A percentile compares a stretch with the other conserved stretches of the same genome.
phyloP scores from a whole-genome alignment of 208 protist species.

The Wallacemonas rigidus region DNA sequence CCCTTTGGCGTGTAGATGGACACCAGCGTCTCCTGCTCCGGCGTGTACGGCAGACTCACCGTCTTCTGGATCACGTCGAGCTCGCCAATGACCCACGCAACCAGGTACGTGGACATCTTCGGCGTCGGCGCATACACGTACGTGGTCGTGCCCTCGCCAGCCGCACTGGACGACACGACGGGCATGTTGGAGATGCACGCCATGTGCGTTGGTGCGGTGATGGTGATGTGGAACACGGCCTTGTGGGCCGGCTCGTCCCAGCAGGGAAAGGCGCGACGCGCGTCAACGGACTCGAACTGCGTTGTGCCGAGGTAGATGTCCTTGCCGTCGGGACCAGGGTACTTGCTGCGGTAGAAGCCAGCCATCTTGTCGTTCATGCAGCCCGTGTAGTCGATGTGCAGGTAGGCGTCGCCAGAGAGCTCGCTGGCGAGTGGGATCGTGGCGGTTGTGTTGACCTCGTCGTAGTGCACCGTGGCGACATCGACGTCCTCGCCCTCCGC shows the following conservation, averaged over 20 bases:
- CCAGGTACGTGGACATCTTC: slow-evolving; percentile 96
- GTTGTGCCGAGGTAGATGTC: slow-evolving; percentile 76
- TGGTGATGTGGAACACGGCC: slow-evolving; percentile 91
- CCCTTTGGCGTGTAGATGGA: slow-evolving; percentile 57
- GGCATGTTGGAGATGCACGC: slow-evolving; percentile 92
- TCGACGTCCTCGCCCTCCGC: slow-evolving; percentile 1
- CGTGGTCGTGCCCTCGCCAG: slow-evolving; percentile 23
- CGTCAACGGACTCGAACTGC: slow-evolving; percentile 95
- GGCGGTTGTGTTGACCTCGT: slow-evolving; percentile 37
- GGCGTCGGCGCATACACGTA: slow-evolving; percentile 81
- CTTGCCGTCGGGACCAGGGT: slow-evolving; percentile 41
- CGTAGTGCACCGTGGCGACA: slow-evolving; percentile 29
- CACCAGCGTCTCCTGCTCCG: slow-evolving; percentile 35
- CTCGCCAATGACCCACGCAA: slow-evolving; percentile 93
- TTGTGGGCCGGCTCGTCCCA: slow-evolving; percentile 96
- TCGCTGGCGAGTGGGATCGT: slow-evolving; percentile 36
- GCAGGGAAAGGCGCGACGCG: slow-evolving; percentile 92
- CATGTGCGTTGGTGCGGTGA: slow-evolving; percentile 74
- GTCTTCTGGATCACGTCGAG: slow-evolving; percentile 59
- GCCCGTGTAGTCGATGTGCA: slow-evolving; percentile 83
- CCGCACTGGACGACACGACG: slow-evolving; percentile 3
- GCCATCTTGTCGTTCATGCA: slow-evolving; percentile 92
- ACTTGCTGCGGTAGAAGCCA: slow-evolving; percentile 95
- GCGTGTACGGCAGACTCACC: slow-evolving; percentile 24
- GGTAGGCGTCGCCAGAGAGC: neutral